Evolutionary conservation across 2,329 filamentous ascomycete genomes (phyloP).

Genomic region (Thelonectria blattea): DNA sequence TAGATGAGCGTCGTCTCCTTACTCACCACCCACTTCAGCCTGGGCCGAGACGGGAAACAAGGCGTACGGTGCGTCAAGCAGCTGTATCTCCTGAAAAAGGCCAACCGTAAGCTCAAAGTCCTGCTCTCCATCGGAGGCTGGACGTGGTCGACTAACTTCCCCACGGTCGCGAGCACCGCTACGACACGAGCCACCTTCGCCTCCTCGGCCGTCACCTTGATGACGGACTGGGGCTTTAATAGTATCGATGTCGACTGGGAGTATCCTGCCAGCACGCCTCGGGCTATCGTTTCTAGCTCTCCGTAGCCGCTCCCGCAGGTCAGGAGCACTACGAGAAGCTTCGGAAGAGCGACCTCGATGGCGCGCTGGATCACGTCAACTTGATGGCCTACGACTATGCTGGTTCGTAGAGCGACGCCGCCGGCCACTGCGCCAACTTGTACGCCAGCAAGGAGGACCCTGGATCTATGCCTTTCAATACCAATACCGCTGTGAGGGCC

Average conservation of each 20-base stretch:
- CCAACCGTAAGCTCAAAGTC: slow-evolving; percentile 76
- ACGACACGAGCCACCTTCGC: slow-evolving; percentile 69
- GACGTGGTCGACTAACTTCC: slow-evolving; percentile 79
- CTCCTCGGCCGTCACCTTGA: slow-evolving; percentile 67
- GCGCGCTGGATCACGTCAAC: slow-evolving; percentile 61
- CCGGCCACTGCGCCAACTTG: slow-evolving; percentile 75
- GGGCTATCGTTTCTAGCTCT: slow-evolving; percentile 56
- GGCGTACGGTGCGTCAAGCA: slow-evolving; percentile 77
- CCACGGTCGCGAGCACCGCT: slow-evolving; percentile 66
- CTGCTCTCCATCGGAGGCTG: slow-evolving; percentile 82
- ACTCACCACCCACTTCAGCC: slow-evolving; percentile 14
- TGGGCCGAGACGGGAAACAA: slow-evolving; percentile 68
- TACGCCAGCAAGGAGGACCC: slow-evolving; percentile 61
- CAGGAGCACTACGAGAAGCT: slow-evolving; percentile 55
- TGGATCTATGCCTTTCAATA: slow-evolving; percentile 69
- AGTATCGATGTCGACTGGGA: slow-evolving; percentile 49
- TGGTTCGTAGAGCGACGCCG: slow-evolving; percentile 67
- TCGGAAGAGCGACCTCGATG: slow-evolving; percentile 52
- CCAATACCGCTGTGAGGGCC: slow-evolving; percentile 65
- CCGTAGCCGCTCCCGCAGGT: slow-evolving; percentile 57
- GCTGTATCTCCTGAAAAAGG: slow-evolving; percentile 75
- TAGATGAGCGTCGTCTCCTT: not conserved
- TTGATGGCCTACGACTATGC: slow-evolving; percentile 79
- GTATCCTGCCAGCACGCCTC: slow-evolving; percentile 45
- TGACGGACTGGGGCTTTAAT: slow-evolving; percentile 71